These are phyloP conservation scores for Kwoniella pini DNA, from an alignment of 768 basidiomycete species.

Conservation along the genomic window DNA sequence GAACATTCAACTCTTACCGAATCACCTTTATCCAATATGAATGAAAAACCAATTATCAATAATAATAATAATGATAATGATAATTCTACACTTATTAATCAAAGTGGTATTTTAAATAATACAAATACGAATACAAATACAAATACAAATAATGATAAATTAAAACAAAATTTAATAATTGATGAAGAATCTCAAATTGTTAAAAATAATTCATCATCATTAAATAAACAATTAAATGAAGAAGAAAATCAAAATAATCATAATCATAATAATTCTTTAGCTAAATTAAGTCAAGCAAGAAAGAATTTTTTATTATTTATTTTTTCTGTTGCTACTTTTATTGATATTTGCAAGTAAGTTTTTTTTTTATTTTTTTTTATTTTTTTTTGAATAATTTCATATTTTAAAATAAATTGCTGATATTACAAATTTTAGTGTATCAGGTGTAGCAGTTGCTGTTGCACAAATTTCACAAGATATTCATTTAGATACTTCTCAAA, in stretches of 20 bases:
- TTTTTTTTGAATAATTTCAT: background rate
- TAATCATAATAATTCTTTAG: slow-evolving; percentile 20
- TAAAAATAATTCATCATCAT: background rate
- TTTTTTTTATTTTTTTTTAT: background rate
- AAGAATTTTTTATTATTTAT: slow-evolving; percentile 31
- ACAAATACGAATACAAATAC: too few relatives aligned
- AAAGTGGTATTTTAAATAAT: too few relatives aligned
- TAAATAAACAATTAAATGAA: slow-evolving; percentile 3
- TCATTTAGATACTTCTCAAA: slow-evolving; percentile 32
- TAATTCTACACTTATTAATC: too few relatives aligned
- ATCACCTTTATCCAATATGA: too few relatives aligned
- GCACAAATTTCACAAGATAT: slow-evolving; percentile 39
- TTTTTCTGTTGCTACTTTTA: slow-evolving; percentile 31
- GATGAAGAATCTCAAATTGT: background rate
- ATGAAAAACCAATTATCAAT: too few relatives aligned
- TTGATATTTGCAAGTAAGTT: slow-evolving; percentile 26
- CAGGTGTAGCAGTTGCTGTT: slow-evolving; percentile 45
- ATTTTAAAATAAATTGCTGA: background rate
- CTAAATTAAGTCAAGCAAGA: slow-evolving; percentile 18
- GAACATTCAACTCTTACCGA: too few relatives aligned
- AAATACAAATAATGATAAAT: too few relatives aligned
- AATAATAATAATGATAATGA: too few relatives aligned
- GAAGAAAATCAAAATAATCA: slow-evolving; percentile 3
- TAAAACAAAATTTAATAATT: too few relatives aligned
- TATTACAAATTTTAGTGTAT: slow-evolving; percentile 62